Percentiles rank a stretch among this genome's conserved stretches.
phyloP scores from a whole-genome alignment of 2,329 filamentous ascomycete genomes.

The Hypocreales sp. region DNA sequence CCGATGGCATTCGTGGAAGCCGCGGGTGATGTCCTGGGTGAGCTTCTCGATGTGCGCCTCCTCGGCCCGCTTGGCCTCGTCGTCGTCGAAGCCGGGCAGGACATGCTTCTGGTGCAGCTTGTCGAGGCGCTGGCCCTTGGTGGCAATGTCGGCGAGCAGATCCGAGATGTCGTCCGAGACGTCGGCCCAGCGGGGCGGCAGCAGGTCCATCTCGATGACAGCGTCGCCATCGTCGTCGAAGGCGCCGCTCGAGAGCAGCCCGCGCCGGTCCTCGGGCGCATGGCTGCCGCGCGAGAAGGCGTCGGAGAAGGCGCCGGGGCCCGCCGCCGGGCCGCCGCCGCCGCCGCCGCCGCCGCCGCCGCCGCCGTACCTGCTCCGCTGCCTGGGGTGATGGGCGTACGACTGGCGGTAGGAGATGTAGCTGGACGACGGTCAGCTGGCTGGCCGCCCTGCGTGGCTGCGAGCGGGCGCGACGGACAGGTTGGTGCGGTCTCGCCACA shows the following conservation, averaged over 20 bases:
- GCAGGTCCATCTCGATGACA: slow-evolving; percentile 94
- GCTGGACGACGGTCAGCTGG: slow-evolving; percentile 27
- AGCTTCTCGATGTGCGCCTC: slow-evolving; percentile 81
- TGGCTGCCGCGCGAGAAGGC: slow-evolving; percentile 33
- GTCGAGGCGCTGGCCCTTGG: slow-evolving; percentile 72
- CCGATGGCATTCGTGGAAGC: slow-evolving; percentile 80
- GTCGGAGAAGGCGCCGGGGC: slow-evolving; percentile 42
- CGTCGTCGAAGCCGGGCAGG: slow-evolving; percentile 89
- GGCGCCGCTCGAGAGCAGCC: slow-evolving; percentile 67
- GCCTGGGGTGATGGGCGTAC: slow-evolving; percentile 84
- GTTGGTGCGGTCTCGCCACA: slow-evolving; percentile 99
- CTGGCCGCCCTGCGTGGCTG: too few relatives aligned
- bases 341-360: too few relatives aligned
- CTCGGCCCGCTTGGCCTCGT: slow-evolving; percentile 73
- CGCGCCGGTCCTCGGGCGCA: slow-evolving; percentile 44
- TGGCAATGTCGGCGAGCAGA: slow-evolving; percentile 61
- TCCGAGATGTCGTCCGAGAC: slow-evolving; percentile 88
- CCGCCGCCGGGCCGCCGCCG: too few relatives aligned
- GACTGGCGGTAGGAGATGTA: slow-evolving; percentile 99
- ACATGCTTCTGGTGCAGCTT: slow-evolving; percentile 95
- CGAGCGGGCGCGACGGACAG: slow-evolving; percentile 65
- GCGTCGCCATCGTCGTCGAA: slow-evolving; percentile 82
- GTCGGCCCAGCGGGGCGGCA: slow-evolving; percentile 92
- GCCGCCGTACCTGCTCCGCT: slow-evolving; percentile 55
- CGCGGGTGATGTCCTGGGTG: slow-evolving; percentile 77